Conservation (phyloP, 805 yeast genomes). For the Nakazawaea molendinolei region DNA sequence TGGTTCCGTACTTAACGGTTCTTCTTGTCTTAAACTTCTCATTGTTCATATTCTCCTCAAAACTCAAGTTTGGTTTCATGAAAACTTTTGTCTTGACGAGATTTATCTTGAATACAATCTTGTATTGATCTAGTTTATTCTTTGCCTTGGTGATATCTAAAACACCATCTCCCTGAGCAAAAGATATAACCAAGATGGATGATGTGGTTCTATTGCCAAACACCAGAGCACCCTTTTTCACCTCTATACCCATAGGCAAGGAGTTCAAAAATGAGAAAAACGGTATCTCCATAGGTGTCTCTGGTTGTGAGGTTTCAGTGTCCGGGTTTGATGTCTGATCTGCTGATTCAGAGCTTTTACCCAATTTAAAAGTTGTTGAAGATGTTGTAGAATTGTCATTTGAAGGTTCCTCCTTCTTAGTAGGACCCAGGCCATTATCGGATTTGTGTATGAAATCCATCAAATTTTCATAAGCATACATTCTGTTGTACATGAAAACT, state of each 20-base stretch:
- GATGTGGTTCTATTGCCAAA: constrained; percentile 79
- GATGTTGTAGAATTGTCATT: neutral
- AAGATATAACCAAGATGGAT: constrained; percentile 59
- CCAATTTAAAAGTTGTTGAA: neutral
- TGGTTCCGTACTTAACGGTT: no score
- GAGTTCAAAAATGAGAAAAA: constrained; percentile 22
- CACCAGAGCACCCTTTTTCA: constrained; percentile 65
- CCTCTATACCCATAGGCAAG: constrained; percentile 57
- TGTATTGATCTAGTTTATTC: constrained; percentile 47
- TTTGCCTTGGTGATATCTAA: constrained; percentile 49
- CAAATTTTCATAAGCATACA: constrained; percentile 67
- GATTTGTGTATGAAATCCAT: constrained; percentile 23
- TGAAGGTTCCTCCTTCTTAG: neutral
- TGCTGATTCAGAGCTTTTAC: neutral
- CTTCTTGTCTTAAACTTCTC: neutral
- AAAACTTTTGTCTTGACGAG: constrained; percentile 50
- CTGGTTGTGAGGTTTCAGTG: neutral
- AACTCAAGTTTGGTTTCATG: constrained; percentile 67
- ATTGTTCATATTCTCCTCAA: constrained; percentile 31
- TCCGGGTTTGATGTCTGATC: neutral
- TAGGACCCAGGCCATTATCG: constrained; percentile 5
- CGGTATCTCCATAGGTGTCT: neutral
- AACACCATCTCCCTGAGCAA: constrained; percentile 43
- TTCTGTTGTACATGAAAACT: constrained; percentile 74
- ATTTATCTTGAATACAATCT: constrained; percentile 36